Evolutionary conservation across 306 rosid species (phyloP), one percentile per base, ranked within the genome.

Genomic region (Hippophae gyantsensis): DNA sequence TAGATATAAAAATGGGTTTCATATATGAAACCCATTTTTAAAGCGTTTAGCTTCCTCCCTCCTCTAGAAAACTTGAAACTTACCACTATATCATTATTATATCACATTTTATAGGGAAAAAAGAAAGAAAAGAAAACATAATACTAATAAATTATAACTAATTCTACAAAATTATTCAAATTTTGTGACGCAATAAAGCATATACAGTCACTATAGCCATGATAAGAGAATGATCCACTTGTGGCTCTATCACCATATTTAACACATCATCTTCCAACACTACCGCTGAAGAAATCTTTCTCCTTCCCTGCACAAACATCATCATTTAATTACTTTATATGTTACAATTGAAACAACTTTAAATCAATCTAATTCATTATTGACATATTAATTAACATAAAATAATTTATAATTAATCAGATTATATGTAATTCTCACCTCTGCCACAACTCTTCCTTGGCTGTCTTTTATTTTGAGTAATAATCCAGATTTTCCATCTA

Each of bases 381-480:
- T 45, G 8, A 45, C 3, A 45, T 45, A 7, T 0, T 11, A 45
- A 6, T 10, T 10, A 46, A 2, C 50, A 46, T 46, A 0, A 46
- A 8, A 10, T 46, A 9, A 13, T 10, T 9, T 6, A 10, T 46
- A 9, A 13, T 10, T 9, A 46, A 10, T 9, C 13, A 46, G 5
- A 46, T 46, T 9, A 46, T 6, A 10, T 10, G 13, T 9, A 2
- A 10, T 10, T 13, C 52, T 71, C 61, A 84, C 97, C 89, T 92
- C 96, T 9, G 96, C 98, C 60, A 87, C 65, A 23, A 78, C 55
- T 0, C 74, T 60, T 69, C 86, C 86, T 13, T 79, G 67, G 10
- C 47, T 54, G 74, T 72, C 74, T 1, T 79, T 67, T 56, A 92
- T 85, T 61, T 75, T 61, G 64, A 32, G 38, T 32, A 32, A 2